A percentile compares a stretch with the other conserved stretches of the same genome.
phyloP scores from a whole-genome alignment of 2,329 filamentous ascomycete genomes.

The Aurifilum marmelostoma region DNA sequence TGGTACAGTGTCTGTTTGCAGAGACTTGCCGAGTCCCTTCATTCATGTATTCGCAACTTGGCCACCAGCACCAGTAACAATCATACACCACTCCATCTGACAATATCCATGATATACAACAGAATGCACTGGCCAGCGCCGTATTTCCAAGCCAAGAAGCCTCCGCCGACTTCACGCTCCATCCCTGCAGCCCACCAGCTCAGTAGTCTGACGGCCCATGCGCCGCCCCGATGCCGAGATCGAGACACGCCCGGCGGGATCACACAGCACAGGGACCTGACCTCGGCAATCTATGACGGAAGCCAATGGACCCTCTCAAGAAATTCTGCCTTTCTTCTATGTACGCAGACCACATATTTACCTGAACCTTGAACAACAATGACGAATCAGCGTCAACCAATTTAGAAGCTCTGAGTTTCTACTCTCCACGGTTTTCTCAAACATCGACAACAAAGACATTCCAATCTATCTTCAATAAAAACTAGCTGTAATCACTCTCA shows the following conservation, averaged over 20 bases:
- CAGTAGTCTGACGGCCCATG: not conserved
- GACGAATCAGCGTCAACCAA: not conserved
- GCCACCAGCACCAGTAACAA: not conserved
- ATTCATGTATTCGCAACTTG: not conserved
- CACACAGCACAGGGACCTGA: slow-evolving; percentile 6
- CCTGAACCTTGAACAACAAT: not conserved
- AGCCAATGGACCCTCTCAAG: slow-evolving; percentile 8
- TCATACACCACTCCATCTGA: not conserved
- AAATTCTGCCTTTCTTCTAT: not conserved
- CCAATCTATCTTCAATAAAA: no score
- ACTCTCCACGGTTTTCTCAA: not conserved
- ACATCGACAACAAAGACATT: not conserved
- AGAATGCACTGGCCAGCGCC: slow-evolving; percentile 7
- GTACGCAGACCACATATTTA: no score
- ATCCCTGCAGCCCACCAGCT: slow-evolving; percentile 12
- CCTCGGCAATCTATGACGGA: slow-evolving; percentile 30
- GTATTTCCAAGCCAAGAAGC: not conserved
- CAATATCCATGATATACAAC: not conserved
- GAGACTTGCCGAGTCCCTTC: not conserved
- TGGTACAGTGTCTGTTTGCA: not conserved
- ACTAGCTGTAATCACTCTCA: no score
- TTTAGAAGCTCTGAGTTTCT: not conserved
- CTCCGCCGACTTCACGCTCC: not conserved
- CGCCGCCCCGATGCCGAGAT: slow-evolving; percentile 27
- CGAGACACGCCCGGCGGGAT: slow-evolving; percentile 21